phyloP scores from a whole-genome alignment of 805 yeast genomes.

The Saccharomyces mikatae region DNA sequence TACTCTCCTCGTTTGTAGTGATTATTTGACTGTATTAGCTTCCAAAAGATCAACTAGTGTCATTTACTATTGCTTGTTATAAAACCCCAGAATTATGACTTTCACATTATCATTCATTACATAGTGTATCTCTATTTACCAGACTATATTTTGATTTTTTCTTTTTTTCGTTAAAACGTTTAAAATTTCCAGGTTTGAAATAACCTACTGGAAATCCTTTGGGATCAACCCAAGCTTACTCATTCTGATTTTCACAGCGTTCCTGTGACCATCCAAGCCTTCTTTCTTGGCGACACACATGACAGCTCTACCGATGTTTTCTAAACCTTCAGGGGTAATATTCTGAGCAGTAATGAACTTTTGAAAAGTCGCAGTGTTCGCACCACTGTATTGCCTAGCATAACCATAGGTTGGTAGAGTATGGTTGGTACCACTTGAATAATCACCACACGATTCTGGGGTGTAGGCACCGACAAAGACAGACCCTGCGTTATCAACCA shows the following conservation, averaged over 20 bases:
- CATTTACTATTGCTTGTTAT: background rate
- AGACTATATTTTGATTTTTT: background rate
- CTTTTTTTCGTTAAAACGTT: background rate
- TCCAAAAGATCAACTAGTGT: background rate
- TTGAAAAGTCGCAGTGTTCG: constrained; percentile 90
- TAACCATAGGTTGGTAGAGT: constrained; percentile 98
- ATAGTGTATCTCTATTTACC: background rate
- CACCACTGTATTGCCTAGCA: constrained; percentile 96
- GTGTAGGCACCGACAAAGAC: constrained; percentile 94
- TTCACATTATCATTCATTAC: background rate
- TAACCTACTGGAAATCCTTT: constrained; percentile 21
- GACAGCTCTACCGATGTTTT: constrained; percentile 89
- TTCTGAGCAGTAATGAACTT: constrained; percentile 92
- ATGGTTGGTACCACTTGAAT: constrained; percentile 96
- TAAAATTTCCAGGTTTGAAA: background rate
- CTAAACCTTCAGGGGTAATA: constrained; percentile 76
- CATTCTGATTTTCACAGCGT: constrained; percentile 93
- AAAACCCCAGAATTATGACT: background rate
- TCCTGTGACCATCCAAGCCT: constrained; percentile 95
- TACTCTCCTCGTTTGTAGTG: background rate
- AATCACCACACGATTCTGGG: constrained; percentile 98
- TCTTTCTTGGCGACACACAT: constrained; percentile 93
- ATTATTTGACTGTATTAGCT: background rate
- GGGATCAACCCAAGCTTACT: constrained; percentile 59
- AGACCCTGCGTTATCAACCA: constrained; percentile 88